Conservation (phyloP, 1,284 basidiomycete genomes). For the Chondrostereum purpureum region DNA sequence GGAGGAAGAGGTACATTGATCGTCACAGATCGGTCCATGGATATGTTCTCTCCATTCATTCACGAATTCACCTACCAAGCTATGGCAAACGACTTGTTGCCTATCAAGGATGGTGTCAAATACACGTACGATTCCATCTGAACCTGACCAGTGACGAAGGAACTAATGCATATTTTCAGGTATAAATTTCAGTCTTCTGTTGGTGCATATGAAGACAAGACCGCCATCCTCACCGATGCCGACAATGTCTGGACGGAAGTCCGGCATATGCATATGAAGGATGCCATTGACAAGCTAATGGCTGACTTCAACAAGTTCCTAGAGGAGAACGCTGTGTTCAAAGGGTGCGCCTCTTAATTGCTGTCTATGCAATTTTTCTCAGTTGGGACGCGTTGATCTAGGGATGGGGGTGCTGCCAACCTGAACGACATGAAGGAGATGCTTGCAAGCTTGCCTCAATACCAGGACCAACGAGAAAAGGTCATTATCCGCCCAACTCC, state of each 20-base stretch:
- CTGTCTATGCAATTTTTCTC: no score
- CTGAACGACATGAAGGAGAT: constrained; percentile 99
- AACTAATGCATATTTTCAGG: constrained; percentile 28
- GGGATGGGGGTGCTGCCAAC: constrained; percentile 82
- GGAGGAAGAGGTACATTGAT: constrained; percentile 82
- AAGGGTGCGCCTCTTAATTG: constrained; percentile 54
- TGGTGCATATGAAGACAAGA: constrained; percentile 83
- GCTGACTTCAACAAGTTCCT: constrained; percentile 91
- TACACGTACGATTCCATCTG: constrained; percentile 64
- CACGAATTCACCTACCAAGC: constrained; percentile 99
- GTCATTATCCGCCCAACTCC: no score
- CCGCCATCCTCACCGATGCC: constrained; percentile 75
- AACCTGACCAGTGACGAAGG: neutral
- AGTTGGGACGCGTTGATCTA: no score
- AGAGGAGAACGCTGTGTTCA: constrained; percentile 89
- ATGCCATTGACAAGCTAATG: constrained; percentile 96
- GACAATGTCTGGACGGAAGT: constrained; percentile 91
- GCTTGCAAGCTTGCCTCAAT: constrained; percentile 93
- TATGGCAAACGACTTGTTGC: constrained; percentile 93
- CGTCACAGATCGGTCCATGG: constrained; percentile 95
- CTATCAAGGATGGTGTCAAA: constrained; percentile 78
- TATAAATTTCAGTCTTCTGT: constrained; percentile 84
- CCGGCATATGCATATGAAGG: constrained; percentile 97
- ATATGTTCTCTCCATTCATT: constrained; percentile 82
- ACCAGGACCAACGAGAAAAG: constrained; percentile 93